These are phyloP conservation scores for Tetrastigma voinierianum DNA, from an alignment of 164 flowering plant species.

Conservation along the genomic window DNA sequence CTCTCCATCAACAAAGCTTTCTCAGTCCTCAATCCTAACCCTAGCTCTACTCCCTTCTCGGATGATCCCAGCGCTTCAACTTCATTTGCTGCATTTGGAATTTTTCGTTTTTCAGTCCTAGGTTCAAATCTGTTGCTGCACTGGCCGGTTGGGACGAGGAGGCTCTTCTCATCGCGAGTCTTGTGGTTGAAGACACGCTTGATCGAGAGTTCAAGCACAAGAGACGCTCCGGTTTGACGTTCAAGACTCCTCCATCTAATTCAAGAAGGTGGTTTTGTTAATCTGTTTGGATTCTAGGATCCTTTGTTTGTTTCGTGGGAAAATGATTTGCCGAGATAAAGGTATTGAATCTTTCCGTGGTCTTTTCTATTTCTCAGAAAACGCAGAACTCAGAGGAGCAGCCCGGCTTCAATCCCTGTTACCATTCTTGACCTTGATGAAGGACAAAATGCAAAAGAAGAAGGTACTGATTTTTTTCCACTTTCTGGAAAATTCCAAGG, in stretches of 20 bases:
- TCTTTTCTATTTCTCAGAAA: conserved; percentile 37
- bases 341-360: neutral
- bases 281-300: neutral
- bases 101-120: conserved; percentile 75
- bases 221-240: conserved; percentile 38
- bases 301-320: neutral
- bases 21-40: too few species aligned
- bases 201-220: conserved; percentile 50
- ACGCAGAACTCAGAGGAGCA: conserved; percentile 42
- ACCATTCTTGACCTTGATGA: conserved; percentile 56
- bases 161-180: conserved; percentile 58
- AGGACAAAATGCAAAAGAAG: conserved; percentile 26
- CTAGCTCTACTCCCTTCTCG: too few species aligned
- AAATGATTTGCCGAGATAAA: neutral
- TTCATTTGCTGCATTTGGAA: too few species aligned
- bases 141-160: conserved; percentile 99
- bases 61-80: too few species aligned
- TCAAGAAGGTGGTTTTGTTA: conserved; percentile 61
- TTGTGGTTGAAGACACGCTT: conserved; percentile 87
- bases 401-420: conserved; percentile 35
- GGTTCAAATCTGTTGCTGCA: conserved; percentile 76
- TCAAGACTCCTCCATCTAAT: conserved; percentile 48
- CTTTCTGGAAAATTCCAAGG: neutral
- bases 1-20: too few species aligned
- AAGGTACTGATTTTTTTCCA: conserved; percentile 23